These are phyloP conservation scores for Fusarium sp. DNA, from an alignment of 2,329 filamentous ascomycete genomes.

Conservation along the genomic window DNA sequence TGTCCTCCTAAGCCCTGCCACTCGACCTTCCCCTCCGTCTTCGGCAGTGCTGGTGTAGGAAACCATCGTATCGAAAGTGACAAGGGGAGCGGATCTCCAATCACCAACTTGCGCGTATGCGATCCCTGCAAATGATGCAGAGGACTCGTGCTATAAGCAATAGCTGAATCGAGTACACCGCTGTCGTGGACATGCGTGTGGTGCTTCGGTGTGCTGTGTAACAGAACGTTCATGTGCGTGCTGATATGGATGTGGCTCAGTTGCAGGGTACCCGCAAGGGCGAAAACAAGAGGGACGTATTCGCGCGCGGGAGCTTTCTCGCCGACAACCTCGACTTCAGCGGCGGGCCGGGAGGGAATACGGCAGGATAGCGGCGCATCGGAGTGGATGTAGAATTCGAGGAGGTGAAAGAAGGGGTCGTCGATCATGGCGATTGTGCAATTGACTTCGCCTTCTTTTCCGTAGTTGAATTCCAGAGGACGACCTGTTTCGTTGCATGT, in stretches of 20 bases:
- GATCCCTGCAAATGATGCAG: slow-evolving; percentile 69
- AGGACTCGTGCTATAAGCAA: slow-evolving; percentile 86
- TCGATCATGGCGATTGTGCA: slow-evolving; percentile 83
- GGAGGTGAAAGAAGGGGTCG: slow-evolving; percentile 86
- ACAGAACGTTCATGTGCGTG: slow-evolving; percentile 87
- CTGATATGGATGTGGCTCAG: slow-evolving; percentile 90
- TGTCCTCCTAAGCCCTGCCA: slow-evolving; percentile 75
- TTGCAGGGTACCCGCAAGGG: slow-evolving; percentile 89
- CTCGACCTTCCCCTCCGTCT: slow-evolving; percentile 72
- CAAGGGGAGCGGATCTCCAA: slow-evolving; percentile 86
- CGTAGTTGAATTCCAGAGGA: slow-evolving; percentile 88
- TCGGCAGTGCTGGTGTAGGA: slow-evolving; percentile 76
- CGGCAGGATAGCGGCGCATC: slow-evolving; percentile 94
- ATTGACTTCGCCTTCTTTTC: slow-evolving; percentile 82
- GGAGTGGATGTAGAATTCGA: slow-evolving; percentile 98
- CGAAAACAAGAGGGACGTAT: slow-evolving; percentile 88
- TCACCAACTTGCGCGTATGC: slow-evolving; percentile 76
- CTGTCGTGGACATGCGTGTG: slow-evolving; percentile 73
- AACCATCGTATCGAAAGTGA: slow-evolving; percentile 90
- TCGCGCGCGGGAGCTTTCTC: slow-evolving; percentile 64
- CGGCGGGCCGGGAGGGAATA: slow-evolving; percentile 79
- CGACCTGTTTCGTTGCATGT: slow-evolving; percentile 87
- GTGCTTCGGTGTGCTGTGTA: slow-evolving; percentile 76
- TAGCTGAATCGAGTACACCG: slow-evolving; percentile 86
- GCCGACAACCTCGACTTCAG: slow-evolving; percentile 66